These are phyloP conservation scores for Aristolochia fimbriata DNA, from an alignment of 164 flowering plant genomes.

Conservation along the genomic window DNA sequence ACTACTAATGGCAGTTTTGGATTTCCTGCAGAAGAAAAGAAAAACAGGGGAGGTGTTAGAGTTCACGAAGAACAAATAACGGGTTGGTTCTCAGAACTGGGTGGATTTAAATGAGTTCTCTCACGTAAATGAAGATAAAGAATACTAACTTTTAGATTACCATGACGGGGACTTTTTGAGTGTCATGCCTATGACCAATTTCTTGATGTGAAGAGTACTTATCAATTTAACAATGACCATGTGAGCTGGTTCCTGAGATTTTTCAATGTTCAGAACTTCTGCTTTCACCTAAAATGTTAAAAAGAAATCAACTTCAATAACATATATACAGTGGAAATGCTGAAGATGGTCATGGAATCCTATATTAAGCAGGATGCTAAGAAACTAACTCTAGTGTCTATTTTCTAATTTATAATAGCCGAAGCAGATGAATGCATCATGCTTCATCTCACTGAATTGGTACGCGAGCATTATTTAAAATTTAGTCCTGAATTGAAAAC, in stretches of 20 bases:
- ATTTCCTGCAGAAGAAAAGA: slow-evolving; percentile 27
- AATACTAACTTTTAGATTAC: slow-evolving; percentile 11
- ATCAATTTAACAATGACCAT: slow-evolving; percentile 36
- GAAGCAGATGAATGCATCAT: too few species aligned
- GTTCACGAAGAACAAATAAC: background rate
- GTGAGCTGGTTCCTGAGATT: slow-evolving; percentile 36
- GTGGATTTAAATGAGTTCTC: background rate
- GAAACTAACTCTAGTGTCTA: background rate
- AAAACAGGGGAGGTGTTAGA: background rate
- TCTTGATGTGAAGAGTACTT: slow-evolving; percentile 31
- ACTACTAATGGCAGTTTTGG: slow-evolving; percentile 38
- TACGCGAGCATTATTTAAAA: background rate
- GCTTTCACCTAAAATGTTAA: slow-evolving; percentile 28
- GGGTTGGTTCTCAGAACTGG: too few species aligned
- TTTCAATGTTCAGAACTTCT: slow-evolving; percentile 36
- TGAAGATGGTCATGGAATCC: too few species aligned
- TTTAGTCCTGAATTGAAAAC: background rate
- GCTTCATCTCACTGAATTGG: background rate
- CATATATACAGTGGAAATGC: background rate
- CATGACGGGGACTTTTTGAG: slow-evolving; percentile 41
- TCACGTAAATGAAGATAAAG: background rate
- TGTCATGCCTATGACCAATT: slow-evolving; percentile 50
- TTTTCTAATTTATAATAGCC: too few species aligned
- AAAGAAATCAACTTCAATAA: background rate
- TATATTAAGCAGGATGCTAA: background rate